Conservation (phyloP, 768 basidiomycete genomes). For the Boletus bicolor region DNA sequence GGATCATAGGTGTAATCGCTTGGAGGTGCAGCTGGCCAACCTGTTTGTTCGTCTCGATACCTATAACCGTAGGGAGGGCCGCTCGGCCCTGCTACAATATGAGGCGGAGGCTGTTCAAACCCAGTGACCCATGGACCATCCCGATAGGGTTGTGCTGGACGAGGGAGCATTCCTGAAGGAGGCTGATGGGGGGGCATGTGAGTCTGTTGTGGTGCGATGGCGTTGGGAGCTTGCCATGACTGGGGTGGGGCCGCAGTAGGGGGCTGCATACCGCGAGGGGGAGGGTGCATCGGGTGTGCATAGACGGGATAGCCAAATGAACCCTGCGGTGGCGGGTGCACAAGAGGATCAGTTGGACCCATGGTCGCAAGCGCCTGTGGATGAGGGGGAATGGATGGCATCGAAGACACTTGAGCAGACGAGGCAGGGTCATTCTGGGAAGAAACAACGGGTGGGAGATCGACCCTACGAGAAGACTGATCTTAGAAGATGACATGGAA, state of each 20-base stretch:
- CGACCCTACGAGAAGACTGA: slow-evolving; percentile 20
- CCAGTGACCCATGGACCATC: slow-evolving; percentile 55
- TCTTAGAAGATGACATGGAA: not conserved
- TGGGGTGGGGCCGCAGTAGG: slow-evolving; percentile 51
- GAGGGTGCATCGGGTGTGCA: slow-evolving; percentile 38
- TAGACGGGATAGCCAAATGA: slow-evolving; percentile 35
- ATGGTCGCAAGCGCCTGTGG: slow-evolving; percentile 28
- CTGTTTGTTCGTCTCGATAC: slow-evolving; percentile 56
- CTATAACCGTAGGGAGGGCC: slow-evolving; percentile 53
- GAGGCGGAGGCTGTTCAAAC: slow-evolving; percentile 49
- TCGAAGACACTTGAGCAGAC: slow-evolving; percentile 24
- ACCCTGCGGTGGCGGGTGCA: slow-evolving; percentile 29
- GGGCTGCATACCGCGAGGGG: slow-evolving; percentile 42
- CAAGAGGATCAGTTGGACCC: slow-evolving; percentile 27
- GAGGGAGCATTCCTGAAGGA: slow-evolving; percentile 44
- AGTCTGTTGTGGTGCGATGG: slow-evolving; percentile 64
- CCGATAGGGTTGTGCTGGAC: slow-evolving; percentile 43
- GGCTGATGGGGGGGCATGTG: slow-evolving; percentile 50
- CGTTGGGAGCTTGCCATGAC: slow-evolving; percentile 60
- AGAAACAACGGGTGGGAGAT: slow-evolving; percentile 17
- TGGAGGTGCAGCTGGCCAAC: slow-evolving; percentile 42
- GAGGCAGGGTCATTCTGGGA: slow-evolving; percentile 24
- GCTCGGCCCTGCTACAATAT: slow-evolving; percentile 46
- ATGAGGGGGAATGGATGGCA: slow-evolving; percentile 28
- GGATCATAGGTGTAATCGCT: slow-evolving; percentile 55